Conservation (phyloP, 768 basidiomycete genomes). For the Rhodotorula toruloides region DNA sequence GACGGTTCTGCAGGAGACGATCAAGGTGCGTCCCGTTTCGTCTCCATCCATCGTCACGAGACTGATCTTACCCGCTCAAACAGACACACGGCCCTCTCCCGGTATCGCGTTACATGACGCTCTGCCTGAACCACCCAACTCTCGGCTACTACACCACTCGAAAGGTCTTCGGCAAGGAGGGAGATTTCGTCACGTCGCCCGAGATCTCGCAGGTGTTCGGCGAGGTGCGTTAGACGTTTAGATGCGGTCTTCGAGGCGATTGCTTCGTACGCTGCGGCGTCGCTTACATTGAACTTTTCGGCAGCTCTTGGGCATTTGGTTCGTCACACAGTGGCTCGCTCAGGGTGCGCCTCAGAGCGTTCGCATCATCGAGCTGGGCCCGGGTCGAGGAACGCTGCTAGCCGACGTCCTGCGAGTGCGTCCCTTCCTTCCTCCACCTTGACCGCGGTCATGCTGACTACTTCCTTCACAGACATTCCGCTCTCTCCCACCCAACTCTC, state of each 20-base stretch:
- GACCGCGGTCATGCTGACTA: background rate
- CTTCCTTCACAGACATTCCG: conserved; percentile 44
- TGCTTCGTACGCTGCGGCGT: conserved; percentile 43
- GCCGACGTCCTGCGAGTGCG: conserved; percentile 77
- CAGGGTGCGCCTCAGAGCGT: conserved; percentile 54
- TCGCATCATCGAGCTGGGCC: conserved; percentile 83
- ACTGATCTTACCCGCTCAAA: no score
- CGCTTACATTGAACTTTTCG: no score
- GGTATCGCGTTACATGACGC: conserved; percentile 82
- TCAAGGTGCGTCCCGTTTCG: conserved; percentile 60
- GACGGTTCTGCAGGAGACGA: conserved; percentile 57
- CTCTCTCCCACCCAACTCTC: conserved; percentile 48
- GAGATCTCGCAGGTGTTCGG: conserved; percentile 96
- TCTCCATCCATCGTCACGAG: no score
- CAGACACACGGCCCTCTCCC: conserved; percentile 86
- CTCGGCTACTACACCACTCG: conserved; percentile 79
- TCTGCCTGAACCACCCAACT: conserved; percentile 81
- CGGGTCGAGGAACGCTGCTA: conserved; percentile 88
- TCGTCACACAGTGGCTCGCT: conserved; percentile 66
- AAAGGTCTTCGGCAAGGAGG: conserved; percentile 69
- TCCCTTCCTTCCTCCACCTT: background rate
- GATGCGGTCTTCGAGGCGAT: no score
- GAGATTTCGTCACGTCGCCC: conserved; percentile 94
- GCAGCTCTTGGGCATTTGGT: conserved; percentile 83
- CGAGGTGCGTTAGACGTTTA: no score